Percentiles rank a stretch among this genome's conserved stretches.
Evolutionary conservation across 2,329 filamentous ascomycete genomes (phyloP).

Genomic region (Nothophoma quercina): DNA sequence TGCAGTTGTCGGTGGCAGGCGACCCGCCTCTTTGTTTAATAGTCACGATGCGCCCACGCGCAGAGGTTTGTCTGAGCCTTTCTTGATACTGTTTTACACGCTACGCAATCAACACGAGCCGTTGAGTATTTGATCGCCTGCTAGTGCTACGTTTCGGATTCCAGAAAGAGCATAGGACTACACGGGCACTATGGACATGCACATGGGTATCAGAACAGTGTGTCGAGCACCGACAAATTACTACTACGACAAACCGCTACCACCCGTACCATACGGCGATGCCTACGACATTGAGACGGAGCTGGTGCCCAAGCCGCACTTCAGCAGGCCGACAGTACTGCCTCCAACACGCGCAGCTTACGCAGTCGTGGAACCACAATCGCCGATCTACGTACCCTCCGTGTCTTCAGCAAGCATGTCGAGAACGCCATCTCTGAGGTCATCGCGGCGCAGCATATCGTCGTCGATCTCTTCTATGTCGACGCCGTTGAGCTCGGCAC

Average conservation of each 20-base stretch:
- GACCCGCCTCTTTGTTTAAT: conserved; percentile 31
- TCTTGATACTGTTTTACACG: conserved; percentile 22
- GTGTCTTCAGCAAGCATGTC: conserved; percentile 2
- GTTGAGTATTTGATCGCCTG: conserved; percentile 10
- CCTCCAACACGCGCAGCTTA: conserved; percentile 29
- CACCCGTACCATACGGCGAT: conserved; percentile 11
- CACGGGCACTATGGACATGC: background rate
- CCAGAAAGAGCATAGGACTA: conserved; percentile 6
- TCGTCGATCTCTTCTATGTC: conserved; percentile 9
- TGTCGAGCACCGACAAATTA: conserved; percentile 10
- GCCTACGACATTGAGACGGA: conserved; percentile 21
- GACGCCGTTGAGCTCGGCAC: conserved; percentile 8
- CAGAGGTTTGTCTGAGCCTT: conserved; percentile 20
- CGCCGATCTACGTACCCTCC: conserved; percentile 23
- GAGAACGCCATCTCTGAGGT: conserved; percentile 8
- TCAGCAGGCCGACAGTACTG: conserved; percentile 29
- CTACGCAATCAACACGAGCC: conserved; percentile 11
- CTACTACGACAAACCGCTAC: conserved; percentile 24
- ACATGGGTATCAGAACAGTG: conserved; percentile 7
- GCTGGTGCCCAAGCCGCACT: conserved; percentile 37
- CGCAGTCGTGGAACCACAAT: conserved; percentile 30
- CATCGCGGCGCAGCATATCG: conserved; percentile 10
- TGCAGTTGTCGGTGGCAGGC: conserved; percentile 26
- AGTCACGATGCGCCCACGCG: conserved; percentile 25
- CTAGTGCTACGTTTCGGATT: background rate